A percentile compares a stretch with the other conserved stretches of the same genome.
Evolutionary conservation across 805 yeast species (phyloP).

Genomic region (Priceomyces medius): DNA sequence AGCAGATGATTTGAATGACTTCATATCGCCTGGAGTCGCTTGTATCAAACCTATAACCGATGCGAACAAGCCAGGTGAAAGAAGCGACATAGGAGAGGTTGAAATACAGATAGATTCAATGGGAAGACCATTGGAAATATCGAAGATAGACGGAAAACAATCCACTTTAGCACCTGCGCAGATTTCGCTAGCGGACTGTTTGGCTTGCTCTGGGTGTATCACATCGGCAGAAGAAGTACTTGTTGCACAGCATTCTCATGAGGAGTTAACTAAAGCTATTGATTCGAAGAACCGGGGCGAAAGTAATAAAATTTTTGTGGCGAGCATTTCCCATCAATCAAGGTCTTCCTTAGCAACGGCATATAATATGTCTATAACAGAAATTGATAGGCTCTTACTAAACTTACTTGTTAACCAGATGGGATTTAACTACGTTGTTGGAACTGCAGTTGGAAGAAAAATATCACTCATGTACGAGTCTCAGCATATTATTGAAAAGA

Average conservation of each 20-base stretch:
- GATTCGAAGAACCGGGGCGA: constrained; percentile 22
- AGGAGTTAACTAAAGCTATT: constrained; percentile 65
- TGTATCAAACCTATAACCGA: constrained; percentile 75
- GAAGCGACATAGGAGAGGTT: constrained; percentile 28
- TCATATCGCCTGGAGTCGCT: constrained; percentile 90
- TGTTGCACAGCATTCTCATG: constrained; percentile 86
- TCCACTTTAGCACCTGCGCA: constrained; percentile 71
- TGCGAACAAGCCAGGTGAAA: constrained; percentile 18
- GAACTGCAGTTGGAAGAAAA: constrained; percentile 79
- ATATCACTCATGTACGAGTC: constrained; percentile 52
- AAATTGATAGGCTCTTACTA: constrained; percentile 61
- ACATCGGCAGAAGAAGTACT: constrained; percentile 96
- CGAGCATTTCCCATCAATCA: constrained; percentile 82
- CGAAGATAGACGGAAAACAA: constrained; percentile 53
- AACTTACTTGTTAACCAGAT: constrained; percentile 57
- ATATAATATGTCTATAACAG: constrained; percentile 48
- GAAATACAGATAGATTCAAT: constrained; percentile 60
- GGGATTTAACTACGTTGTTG: constrained; percentile 74
- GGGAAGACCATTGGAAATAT: constrained; percentile 69
- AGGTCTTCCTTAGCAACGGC: constrained; percentile 80
- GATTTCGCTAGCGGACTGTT: constrained; percentile 85
- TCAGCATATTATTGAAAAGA: constrained; percentile 45
- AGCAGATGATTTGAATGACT: constrained; percentile 90
- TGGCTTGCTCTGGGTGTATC: constrained; percentile 96
- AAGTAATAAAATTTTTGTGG: constrained; percentile 52